Percentiles rank a stretch among this genome's conserved stretches.
These are phyloP conservation scores for Alternaria solani DNA, from an alignment of 2,329 filamentous ascomycete genomes.

Conservation along the genomic window DNA sequence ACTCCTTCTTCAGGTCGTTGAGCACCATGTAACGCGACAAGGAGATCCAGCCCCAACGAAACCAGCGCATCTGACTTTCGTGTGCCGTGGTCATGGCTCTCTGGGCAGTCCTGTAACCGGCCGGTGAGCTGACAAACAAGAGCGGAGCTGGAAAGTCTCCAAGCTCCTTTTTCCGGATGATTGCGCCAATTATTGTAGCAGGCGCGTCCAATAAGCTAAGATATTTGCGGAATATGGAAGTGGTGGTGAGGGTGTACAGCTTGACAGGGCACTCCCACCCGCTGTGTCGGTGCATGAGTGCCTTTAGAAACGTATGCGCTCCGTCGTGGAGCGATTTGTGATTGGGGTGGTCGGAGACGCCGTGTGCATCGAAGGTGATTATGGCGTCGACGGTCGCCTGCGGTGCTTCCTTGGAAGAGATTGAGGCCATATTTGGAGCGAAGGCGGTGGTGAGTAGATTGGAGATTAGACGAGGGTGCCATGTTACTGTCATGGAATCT, in stretches of 20 bases:
- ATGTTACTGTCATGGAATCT: constrained; percentile 84
- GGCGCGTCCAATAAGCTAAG: constrained; percentile 76
- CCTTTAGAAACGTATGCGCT: constrained; percentile 73
- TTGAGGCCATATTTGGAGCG: constrained; percentile 67
- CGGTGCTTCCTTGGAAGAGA: constrained; percentile 55
- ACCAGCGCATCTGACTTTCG: constrained; percentile 98
- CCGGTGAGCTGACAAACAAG: constrained; percentile 74
- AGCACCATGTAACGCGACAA: constrained; percentile 94
- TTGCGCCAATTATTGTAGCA: constrained; percentile 70
- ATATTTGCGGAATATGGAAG: constrained; percentile 82
- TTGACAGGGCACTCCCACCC: constrained; percentile 78
- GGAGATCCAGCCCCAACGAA: constrained; percentile 93
- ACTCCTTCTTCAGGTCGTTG: constrained; percentile 79
- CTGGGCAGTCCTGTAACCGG: constrained; percentile 73
- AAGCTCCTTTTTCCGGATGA: constrained; percentile 59
- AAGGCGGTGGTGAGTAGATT: constrained; percentile 76
- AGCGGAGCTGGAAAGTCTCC: constrained; percentile 65
- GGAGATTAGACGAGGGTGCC: constrained; percentile 76
- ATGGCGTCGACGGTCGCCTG: constrained; percentile 75
- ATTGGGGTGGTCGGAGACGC: constrained; percentile 90
- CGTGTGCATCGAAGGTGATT: constrained; percentile 85
- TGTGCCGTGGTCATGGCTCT: constrained; percentile 90
- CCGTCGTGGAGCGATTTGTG: constrained; percentile 90
- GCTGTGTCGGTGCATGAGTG: constrained; percentile 68
- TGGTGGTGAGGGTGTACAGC: constrained; percentile 82